Evolutionary conservation across 139 green algal species (phyloP).

Genomic region (Volvox reticuliferus): DNA sequence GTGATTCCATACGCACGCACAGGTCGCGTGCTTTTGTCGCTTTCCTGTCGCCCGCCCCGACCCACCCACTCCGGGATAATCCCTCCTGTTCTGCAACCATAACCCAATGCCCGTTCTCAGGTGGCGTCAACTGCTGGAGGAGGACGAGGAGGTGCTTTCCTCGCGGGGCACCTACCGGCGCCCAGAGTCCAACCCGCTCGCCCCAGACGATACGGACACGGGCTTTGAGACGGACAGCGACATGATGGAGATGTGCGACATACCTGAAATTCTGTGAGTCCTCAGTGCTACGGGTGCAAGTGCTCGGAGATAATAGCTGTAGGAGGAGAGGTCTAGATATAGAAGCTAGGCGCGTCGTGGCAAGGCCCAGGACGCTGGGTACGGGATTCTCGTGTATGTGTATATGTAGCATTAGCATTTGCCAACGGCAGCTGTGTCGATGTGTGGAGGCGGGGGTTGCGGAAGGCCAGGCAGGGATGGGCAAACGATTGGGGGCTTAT

Average conservation of each 20-base stretch:
- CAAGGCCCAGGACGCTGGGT: too few relatives aligned
- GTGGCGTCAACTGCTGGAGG: conserved; percentile 6
- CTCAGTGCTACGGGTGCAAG: too few relatives aligned
- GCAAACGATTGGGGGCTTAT: too few relatives aligned
- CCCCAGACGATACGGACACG: conserved; percentile 65
- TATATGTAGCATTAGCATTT: too few relatives aligned
- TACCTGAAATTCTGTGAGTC: conserved; percentile 73
- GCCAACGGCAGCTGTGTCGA: too few relatives aligned
- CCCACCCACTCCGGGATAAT: background rate
- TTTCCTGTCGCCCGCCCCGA: background rate
- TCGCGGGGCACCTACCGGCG: background rate
- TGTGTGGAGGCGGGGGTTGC: too few relatives aligned
- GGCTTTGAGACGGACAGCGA: conserved; percentile 76
- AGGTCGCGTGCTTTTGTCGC: background rate
- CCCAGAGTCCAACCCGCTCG: conserved; percentile 38
- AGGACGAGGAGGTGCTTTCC: conserved; percentile 19
- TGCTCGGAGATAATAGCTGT: too few relatives aligned
- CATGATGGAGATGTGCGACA: conserved; percentile 76
- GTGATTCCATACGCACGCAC: too few relatives aligned
- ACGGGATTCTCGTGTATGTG: too few relatives aligned
- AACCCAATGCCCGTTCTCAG: background rate
- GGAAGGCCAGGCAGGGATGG: too few relatives aligned
- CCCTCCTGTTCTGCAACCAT: background rate
- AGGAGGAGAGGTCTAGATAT: too few relatives aligned
- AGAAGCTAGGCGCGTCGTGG: too few relatives aligned